Conservation (phyloP, 2,329 filamentous ascomycete genomes). For the Ceratocystis variospora region DNA sequence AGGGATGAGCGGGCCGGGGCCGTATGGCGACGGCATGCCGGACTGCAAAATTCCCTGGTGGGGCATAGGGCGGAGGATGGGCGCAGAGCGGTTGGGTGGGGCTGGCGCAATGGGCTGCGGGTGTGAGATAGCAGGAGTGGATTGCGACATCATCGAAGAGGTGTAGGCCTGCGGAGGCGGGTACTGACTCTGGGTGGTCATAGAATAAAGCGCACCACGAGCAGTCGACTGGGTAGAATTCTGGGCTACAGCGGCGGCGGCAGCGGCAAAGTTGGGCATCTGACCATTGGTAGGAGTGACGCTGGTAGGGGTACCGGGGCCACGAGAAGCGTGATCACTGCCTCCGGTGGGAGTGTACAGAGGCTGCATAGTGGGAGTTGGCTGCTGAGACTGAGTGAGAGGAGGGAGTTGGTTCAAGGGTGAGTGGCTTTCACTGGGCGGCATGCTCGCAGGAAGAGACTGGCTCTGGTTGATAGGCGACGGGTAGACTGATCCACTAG, state of each 20-base stretch:
- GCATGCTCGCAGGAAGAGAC: slow-evolving; percentile 16
- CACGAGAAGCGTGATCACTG: slow-evolving; percentile 16
- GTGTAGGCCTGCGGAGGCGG: slow-evolving; percentile 42
- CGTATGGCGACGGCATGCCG: slow-evolving; percentile 41
- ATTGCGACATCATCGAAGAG: slow-evolving; percentile 52
- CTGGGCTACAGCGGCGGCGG: slow-evolving; percentile 23
- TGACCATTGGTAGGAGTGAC: slow-evolving; percentile 16
- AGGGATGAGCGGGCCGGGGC: slow-evolving; percentile 35
- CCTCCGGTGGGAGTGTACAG: slow-evolving; percentile 13
- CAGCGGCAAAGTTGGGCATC: slow-evolving; percentile 19
- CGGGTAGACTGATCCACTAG: slow-evolving; percentile 18
- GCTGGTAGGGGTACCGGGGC: slow-evolving; percentile 16
- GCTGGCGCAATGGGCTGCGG: slow-evolving; percentile 66
- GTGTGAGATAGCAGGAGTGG: slow-evolving; percentile 52
- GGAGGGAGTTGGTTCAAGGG: slow-evolving; percentile 18
- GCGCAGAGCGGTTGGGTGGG: slow-evolving; percentile 43
- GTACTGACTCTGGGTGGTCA: slow-evolving; percentile 38
- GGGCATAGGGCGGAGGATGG: slow-evolving; percentile 56
- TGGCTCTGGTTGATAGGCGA: slow-evolving; percentile 18
- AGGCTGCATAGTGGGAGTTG: slow-evolving; percentile 18
- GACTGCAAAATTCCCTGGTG: slow-evolving; percentile 48
- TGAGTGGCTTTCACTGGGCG: slow-evolving; percentile 17
- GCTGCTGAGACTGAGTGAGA: slow-evolving; percentile 17
- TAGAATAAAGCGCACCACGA: slow-evolving; percentile 39
- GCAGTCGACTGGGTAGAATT: slow-evolving; percentile 35